Evolutionary conservation across 495 filamentous ascomycete species (phyloP), one percentile per base, ranked within the genome.

Genomic region (Aspergillus ellipticus): DNA sequence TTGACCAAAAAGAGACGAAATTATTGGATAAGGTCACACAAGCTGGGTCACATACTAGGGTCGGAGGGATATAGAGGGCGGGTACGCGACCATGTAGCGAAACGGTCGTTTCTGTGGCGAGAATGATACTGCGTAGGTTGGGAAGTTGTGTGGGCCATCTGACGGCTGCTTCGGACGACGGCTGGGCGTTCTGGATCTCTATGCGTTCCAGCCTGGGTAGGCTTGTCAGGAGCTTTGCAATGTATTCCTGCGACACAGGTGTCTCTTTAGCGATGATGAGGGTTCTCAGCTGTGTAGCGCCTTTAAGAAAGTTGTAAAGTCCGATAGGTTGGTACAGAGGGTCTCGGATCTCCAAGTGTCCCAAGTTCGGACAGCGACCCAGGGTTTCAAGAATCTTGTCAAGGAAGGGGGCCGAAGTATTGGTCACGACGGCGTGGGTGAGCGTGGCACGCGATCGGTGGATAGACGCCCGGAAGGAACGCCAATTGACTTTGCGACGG

Each of bases 381-480:
- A 77, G 22, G 42, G 65, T 68, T 26, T 72, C 66, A 17, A 77
- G 49, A 7, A 59, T 63, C 35, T 65, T 71, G 0, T 61, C 54
- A 0, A 54, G 63, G 37, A 66, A 66, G 0, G 60, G 37, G 4
- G 58, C 42, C 7, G 68, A 66, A 24, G 71, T 16, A 49, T 74
- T 72, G 26, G 64, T 65, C 46, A 80, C 62, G 16, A 63, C 67
- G 16, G 74, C 72, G 39, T 69, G 60, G n/a, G 70, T 76, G 19
- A 75, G 63, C 54, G 68, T 67, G 2, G 64, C 65, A 37, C 72
- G 69, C 1, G 74, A 75, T 20, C 70, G 68, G 24, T 68, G 64
- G 26, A 83, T 74, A 58, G 72, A 82, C 19, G 72, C 64, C 9
- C 69, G 59, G 19, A 83, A 58, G 15, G 78, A 73, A 2, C 60